Conservation (phyloP, 805 yeast genomes). For the Limtongozyma cylindracea region DNA sequence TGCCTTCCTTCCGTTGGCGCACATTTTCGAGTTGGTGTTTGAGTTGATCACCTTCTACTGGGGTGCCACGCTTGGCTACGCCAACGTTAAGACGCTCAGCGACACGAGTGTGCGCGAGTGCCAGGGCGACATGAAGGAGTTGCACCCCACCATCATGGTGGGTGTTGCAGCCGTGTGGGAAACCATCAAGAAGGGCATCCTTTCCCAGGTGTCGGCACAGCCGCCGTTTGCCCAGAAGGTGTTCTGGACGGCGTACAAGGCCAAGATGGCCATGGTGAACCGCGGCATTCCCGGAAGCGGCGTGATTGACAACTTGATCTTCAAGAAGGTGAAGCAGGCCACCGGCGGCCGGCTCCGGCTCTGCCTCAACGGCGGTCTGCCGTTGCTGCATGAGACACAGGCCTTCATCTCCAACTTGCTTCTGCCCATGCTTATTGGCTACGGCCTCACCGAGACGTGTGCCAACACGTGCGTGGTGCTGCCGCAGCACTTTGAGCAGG, state of each 20-base stretch:
- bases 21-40: slow-evolving; percentile 78
- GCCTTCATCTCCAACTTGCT: slow-evolving; percentile 49
- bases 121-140: slow-evolving; percentile 65
- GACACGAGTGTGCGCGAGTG: slow-evolving; percentile 67
- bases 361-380: slow-evolving; percentile 81
- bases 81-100: slow-evolving; percentile 73
- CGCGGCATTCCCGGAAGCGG: slow-evolving; percentile 55
- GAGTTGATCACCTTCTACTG: slow-evolving; percentile 63
- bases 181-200: slow-evolving; percentile 75
- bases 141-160: slow-evolving; percentile 84
- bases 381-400: slow-evolving; percentile 64
- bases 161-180: slow-evolving; percentile 99
- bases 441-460: slow-evolving; percentile 89
- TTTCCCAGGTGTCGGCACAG: slow-evolving; percentile 42
- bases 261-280: slow-evolving; percentile 37
- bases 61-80: slow-evolving; percentile 85
- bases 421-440: slow-evolving; percentile 79
- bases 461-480: slow-evolving; percentile 63
- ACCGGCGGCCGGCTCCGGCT: slow-evolving; percentile 75
- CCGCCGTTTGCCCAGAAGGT: slow-evolving; percentile 48
- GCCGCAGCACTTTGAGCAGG: slow-evolving; percentile 40
- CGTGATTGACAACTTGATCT: slow-evolving; percentile 52
- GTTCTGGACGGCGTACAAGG: slow-evolving; percentile 71
- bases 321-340: slow-evolving; percentile 75
- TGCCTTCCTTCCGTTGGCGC: slow-evolving; percentile 87